Conservation (phyloP, 805 yeast genomes). For the Monosporozyma unispora region DNA sequence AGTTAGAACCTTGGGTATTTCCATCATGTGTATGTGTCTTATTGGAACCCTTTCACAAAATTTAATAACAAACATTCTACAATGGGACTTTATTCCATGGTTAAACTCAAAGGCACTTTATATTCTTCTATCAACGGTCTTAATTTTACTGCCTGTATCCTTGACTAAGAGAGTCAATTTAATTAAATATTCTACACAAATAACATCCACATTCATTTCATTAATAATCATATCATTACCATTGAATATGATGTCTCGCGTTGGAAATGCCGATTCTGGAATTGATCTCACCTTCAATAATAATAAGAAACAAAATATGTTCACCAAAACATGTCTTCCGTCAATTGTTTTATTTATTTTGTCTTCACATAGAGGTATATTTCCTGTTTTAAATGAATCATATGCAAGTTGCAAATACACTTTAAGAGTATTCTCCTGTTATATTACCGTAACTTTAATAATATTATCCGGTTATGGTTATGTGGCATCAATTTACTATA, state of each 20-base stretch:
- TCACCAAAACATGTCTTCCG: neutral
- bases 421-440: neutral
- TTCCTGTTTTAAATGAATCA: neutral
- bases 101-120: neutral
- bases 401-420: neutral
- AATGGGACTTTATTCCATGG: neutral
- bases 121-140: neutral
- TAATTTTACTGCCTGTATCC: neutral
- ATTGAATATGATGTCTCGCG: neutral
- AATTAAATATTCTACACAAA: neutral
- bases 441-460: neutral
- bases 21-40: constrained; percentile 56
- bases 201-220: neutral
- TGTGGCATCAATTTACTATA: neutral
- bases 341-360: neutral
- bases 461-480: neutral
- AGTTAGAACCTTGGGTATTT: constrained; percentile 62
- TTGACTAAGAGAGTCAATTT: neutral
- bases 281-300: neutral
- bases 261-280: too few species aligned
- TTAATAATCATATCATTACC: neutral
- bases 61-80: neutral
- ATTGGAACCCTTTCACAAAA: constrained; percentile 64
- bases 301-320: neutral
- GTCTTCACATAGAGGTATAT: neutral